Evolutionary conservation across 2,329 filamentous ascomycete genomes (phyloP), one percentile per base, ranked within the genome.

Genomic region (Pseudovirgaria hyperparasitica): DNA sequence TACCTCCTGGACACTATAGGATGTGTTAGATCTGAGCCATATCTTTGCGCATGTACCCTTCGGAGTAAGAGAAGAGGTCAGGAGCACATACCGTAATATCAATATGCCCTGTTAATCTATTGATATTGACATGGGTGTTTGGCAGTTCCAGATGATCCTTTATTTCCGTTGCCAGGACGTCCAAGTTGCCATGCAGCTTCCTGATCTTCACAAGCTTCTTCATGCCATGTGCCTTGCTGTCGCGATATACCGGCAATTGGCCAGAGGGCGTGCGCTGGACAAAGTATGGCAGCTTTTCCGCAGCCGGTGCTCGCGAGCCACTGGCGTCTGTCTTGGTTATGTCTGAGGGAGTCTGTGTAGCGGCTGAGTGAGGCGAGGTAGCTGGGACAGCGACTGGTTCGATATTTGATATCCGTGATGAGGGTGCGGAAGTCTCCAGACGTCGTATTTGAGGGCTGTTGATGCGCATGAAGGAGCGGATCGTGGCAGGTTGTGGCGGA

Each of bases 231-330:
- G 72, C 66, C 59, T 82, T 86, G 37, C 58, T 62, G 38, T 73
- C 63, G 10, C 74, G 63, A 58, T 96, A 98, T 23, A 96, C 69
- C 14, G 82, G 74, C 3, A 90, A 60, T 38, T 82, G 72, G 25
- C 73, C 70, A 19, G 70, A 76, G 2, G 64, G 58, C 3, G 82
- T 87, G 35, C 84, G 76, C 27, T 63, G 63, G 37, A 96, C 67
- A 42, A 75, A 67, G 61, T 85, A 93, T 8, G 71, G 67, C 16
- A 71, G 52, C 25, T 62, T 65, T 25, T 52, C 56, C 29, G 54
- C 55, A 9, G 25, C 9, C 12, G 10, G 27, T 27, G 11, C 32
- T 40, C 41, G n/a, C 39, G 36, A 32, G 48, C 47, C 30, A 52
- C 37, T 22, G 31, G 33, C 10, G 9, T 9, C 8, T 25, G 9